Base-by-base conservation (phyloP, 1,284 basidiomycete species). In the Leccinum fallax region DNA sequence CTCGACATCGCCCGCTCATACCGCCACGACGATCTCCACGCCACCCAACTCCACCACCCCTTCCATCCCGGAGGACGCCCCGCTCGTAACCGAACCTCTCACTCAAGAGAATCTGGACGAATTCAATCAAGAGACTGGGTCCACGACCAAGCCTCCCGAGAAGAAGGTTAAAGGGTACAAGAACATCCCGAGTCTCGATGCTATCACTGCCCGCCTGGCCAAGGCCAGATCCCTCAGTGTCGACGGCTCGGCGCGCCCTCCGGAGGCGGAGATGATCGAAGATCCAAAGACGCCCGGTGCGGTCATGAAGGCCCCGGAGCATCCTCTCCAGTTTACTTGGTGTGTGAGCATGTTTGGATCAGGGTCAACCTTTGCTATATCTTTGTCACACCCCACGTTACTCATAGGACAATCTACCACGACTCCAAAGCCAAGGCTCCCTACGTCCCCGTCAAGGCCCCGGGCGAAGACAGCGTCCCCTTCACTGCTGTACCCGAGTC, bases 321-420 rank as follows among this genome's bases (percentile, higher is more conserved):
- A 94, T 71, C 94, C 94, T 3, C 79, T 97, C 32, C 89, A 93
- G 70, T 90, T 90, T 75, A 73, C 85, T 60, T 97, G 94, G 93
- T 93, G 62, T 67, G 87, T 81, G 24, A 48, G 24, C 51, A 61
- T 56, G 19, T 32, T 57, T 30, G 15, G 34, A 48, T 63, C 26
- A 48, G 54, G 53, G 24, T n/a, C 16, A 15, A 15, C 59, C 32
- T 54, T 54, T 59, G 24, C 38, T 53, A 61, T 28, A 60, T 57
- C 46, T 92, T 56, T 34, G 8, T 21, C 16, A 24, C 26, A 40
- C 19, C 43, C 24, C 26, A n/a, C 15, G 16, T 26, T 10, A 28
- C 43, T 13, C 51, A 48, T 16, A 70, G 92, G 94, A 95, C 93
- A 4, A 82, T 97, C 60, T 96, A 87, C 77, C 94, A 94, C 74